These are phyloP conservation scores for Vanrija sp. DNA, from an alignment of 1,284 basidiomycete genomes.

Conservation along the genomic window DNA sequence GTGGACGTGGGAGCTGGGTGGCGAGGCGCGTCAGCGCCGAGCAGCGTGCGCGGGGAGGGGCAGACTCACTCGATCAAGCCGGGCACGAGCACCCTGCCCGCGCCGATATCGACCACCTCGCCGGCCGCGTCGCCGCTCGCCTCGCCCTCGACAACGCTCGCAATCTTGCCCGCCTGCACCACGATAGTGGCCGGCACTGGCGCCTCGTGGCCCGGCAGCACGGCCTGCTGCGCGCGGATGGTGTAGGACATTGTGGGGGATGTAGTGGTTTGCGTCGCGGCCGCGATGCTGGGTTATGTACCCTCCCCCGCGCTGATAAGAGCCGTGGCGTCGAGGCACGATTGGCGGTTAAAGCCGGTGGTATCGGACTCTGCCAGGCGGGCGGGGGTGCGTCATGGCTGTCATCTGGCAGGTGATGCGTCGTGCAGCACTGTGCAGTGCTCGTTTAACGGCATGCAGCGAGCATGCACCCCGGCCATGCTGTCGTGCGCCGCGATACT, in stretches of 20 bases:
- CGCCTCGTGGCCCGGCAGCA: conserved; percentile 56
- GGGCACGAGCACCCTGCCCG: conserved; percentile 60
- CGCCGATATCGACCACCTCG: conserved; percentile 40
- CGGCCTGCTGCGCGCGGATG: conserved; percentile 48
- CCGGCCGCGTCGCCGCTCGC: not conserved
- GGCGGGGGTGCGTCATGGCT: no score
- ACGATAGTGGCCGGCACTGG: conserved; percentile 64
- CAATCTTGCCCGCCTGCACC: conserved; percentile 62
- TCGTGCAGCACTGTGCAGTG: no score
- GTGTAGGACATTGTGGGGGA: conserved; percentile 3
- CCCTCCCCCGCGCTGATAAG: no score
- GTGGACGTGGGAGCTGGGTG: conserved; percentile 75
- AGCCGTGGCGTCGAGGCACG: no score
- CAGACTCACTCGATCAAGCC: conserved; percentile 75
- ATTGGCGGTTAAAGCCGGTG: no score
- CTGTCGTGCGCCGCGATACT: no score
- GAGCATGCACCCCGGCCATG: no score
- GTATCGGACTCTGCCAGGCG: no score
- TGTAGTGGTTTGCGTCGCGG: no score
- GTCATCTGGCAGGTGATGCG: no score
- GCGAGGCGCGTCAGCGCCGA: conserved; percentile 2
- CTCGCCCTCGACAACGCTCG: conserved; percentile 50
- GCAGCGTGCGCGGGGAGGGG: not conserved
- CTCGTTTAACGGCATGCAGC: no score
- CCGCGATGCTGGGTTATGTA: no score